Base-by-base conservation (phyloP, 2,329 filamentous ascomycete species). In the Fusarium sp. region DNA sequence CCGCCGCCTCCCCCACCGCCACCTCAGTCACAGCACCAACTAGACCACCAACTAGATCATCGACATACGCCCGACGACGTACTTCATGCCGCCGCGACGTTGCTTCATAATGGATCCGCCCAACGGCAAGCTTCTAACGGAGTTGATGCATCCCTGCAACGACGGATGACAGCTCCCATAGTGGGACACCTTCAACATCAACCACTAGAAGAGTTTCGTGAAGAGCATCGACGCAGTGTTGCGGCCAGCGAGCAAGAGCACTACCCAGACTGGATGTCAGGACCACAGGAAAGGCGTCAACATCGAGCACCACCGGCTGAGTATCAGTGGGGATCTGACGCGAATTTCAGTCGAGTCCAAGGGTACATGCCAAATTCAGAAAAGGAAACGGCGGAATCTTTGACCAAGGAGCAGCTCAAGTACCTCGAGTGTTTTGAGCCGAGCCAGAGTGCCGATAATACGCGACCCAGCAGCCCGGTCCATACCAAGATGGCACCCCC, bases 281-380 rank as follows among this genome's bases (percentile, higher is more conserved):
- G 81, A 12, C 72, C 77, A 10, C 80, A 80, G 25, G 75, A 80
- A 15, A 77, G 76, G 50, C 66, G 71, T 15, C 61, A 78, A 62
- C 71, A 81, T 69, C 81, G 81, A 68, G 81, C 81, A 77, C 82
- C 81, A 38, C 82, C 81, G 66, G 69, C 85, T 77, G 86, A 88
- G 62, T 85, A 93, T 52, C 88, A 89, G 70, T 94, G 90, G 89
- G 92, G 92, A 11, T 92, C 92, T 1, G 92, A 94, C 80, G 80
- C 87, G n/a, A 89, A 85, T 66, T 94, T 94, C 79, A 87, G 84
- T 70, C 81, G 83, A 25, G 80, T 86, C 7, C 88, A 90, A 75
- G 87, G 86, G n/a, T 94, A 91, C 76, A 83, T 89, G 8, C 88
- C 91, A 1, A 85, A 85, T 11, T 85, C 87, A 8, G 83, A 87